phyloP scores from a whole-genome alignment of 148 eudicot genomes.

The Amaranthus cruentus region DNA sequence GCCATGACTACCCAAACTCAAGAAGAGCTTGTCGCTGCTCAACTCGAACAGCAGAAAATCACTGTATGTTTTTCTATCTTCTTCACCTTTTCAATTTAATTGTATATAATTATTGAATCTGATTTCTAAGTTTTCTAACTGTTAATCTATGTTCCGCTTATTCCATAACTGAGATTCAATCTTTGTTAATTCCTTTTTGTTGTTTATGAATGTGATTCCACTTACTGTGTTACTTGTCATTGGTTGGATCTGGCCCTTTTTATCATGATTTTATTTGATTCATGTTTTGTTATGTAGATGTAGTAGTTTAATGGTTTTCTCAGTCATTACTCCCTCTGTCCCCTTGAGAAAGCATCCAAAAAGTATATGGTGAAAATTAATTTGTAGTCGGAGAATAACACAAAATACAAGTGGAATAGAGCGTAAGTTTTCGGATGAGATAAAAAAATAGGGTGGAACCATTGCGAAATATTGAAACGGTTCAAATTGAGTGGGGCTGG shows the following conservation, averaged over 20 bases:
- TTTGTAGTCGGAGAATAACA: too few species aligned
- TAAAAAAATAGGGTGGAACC: too few species aligned
- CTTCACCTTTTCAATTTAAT: neutral
- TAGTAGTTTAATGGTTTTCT: neutral
- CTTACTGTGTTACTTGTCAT: neutral
- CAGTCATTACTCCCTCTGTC: too few species aligned
- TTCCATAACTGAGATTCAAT: neutral
- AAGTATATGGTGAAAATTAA: too few species aligned
- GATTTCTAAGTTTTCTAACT: neutral
- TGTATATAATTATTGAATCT: neutral
- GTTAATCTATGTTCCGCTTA: neutral
- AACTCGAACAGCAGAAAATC: conserved; percentile 57
- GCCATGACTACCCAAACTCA: conserved; percentile 61
- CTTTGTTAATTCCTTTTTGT: neutral
- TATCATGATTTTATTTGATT: neutral
- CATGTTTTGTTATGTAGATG: neutral
- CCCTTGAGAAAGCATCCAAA: too few species aligned
- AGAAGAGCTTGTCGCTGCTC: conserved; percentile 68
- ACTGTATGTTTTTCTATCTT: conserved; percentile 28
- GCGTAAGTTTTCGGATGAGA: too few species aligned
- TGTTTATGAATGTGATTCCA: neutral
- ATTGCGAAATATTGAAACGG: too few species aligned
- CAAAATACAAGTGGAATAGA: too few species aligned
- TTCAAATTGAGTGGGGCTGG: too few species aligned
- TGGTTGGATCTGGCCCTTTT: conserved; percentile 1